Base-by-base conservation (phyloP, 2,329 filamentous ascomycete species). In the Cryphonectria radicalis region DNA sequence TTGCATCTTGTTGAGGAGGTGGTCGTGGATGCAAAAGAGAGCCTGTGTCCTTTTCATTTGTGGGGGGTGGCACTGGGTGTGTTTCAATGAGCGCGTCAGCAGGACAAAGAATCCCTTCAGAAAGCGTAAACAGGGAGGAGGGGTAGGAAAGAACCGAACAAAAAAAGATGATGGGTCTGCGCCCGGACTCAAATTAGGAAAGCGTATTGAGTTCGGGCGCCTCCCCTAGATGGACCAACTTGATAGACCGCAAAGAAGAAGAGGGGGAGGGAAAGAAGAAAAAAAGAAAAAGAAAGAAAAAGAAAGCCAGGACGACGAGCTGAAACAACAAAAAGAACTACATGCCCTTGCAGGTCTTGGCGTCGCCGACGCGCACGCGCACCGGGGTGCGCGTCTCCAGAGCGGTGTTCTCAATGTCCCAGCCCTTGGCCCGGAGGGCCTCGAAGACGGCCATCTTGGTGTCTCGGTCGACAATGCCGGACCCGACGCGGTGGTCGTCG, bases 401-500 rank as follows among this genome's bases (percentile, higher is more conserved):
- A 7, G 89, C 90, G 55, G 85, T 85, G 66, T 84, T 84, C 70
- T 88, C 82, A 63, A 92, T 75, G 80, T 94, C 88, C 92, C 92
- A 95, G 0, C 92, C 92, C 73, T 73, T 80, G 74, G 73, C 79
- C 73, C 67, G 81, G 70, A 83, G 84, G 78, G 77, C 80, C 75
- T 74, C 81, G 63, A 81, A 77, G 11, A 81, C 73, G 1, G 73
- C 73, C 40, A 74, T 67, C 74, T 81, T 82, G 69, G 80, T 78
- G 63, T 81, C 80, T 8, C 75, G 72, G 77, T 79, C 80, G 77
- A 91, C 88, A 22, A 69, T 62, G 11, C 69, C 71, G 19, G 66
- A 60, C n/a, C 71, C 69, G 32, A 62, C 57, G 40, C 57, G 66
- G 64, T 84, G 80, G 13, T 81, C 80, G 64, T 80, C 76, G n/a